Percentiles rank a stretch among this genome's conserved stretches.
These are phyloP conservation scores for Forsythia viridissima DNA, from an alignment of 257 asterid genomes.

Conservation along the genomic window DNA sequence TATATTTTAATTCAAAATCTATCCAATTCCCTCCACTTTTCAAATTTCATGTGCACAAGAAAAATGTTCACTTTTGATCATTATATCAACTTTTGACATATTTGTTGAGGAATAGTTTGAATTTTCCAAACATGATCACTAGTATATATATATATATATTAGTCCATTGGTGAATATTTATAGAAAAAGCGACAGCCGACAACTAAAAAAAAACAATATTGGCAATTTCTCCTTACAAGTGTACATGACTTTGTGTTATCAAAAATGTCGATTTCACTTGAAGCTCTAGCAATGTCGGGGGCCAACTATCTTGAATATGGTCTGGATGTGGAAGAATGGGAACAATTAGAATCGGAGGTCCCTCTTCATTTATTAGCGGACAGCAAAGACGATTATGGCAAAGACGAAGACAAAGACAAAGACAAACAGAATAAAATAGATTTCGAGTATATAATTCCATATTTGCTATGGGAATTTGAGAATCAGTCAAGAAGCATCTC, in stretches of 20 bases:
- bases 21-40: not conserved
- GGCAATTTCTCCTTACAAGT: not conserved
- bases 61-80: not conserved
- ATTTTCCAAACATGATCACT: conserved; percentile 7
- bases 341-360: conserved; percentile 20
- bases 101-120: conserved; percentile 14
- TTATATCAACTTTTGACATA: not conserved
- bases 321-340: conserved; percentile 32
- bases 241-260: not conserved
- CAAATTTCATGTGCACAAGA: not conserved
- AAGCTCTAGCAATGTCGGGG: conserved; percentile 60
- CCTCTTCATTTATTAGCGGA: conserved; percentile 42
- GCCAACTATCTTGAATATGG: conserved; percentile 31
- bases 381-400: not conserved
- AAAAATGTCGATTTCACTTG: conserved; percentile 39
- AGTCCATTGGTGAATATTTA: not conserved
- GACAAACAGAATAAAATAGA: not conserved
- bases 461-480: too few species aligned
- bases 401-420: not conserved
- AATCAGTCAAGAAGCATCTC: not conserved
- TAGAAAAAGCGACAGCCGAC: not conserved
- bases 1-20: conserved; percentile 17
- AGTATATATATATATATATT: not conserved
- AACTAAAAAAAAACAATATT: not conserved
- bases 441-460: not conserved